phyloP scores from a whole-genome alignment of 352 stramenopile species.

The Saprolegnia diclina region DNA sequence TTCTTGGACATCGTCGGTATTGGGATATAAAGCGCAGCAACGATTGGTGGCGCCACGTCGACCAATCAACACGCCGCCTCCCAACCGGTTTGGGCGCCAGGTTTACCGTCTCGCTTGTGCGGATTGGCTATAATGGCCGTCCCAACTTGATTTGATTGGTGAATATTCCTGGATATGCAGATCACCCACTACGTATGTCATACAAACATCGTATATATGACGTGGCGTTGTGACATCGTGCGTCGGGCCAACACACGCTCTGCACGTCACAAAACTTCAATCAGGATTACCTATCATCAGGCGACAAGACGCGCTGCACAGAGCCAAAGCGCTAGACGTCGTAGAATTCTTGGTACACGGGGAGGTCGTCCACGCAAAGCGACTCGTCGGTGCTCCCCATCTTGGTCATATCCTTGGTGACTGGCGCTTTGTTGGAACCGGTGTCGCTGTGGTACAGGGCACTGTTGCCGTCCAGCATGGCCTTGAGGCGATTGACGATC shows the following conservation, averaged over 20 bases:
- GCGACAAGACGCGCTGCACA: neutral
- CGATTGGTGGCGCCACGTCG: neutral
- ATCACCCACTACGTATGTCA: neutral
- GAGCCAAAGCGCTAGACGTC: neutral
- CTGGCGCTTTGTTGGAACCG: too few relatives aligned
- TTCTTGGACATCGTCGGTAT: slow-evolving; percentile 3
- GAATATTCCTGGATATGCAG: neutral
- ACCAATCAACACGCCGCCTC: neutral
- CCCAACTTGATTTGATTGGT: neutral
- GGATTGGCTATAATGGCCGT: neutral
- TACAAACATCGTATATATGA: neutral
- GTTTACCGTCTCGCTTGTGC: too few relatives aligned
- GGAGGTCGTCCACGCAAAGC: too few relatives aligned
- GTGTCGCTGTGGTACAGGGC: too few relatives aligned
- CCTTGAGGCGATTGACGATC: neutral
- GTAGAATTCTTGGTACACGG: neutral
- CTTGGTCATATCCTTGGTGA: too few relatives aligned
- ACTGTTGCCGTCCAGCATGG: neutral
- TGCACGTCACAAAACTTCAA: neutral
- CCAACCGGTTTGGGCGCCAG: neutral
- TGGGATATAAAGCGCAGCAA: neutral
- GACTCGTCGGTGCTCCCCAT: too few relatives aligned
- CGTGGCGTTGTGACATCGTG: neutral
- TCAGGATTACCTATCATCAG: neutral
- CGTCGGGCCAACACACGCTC: neutral